phyloP scores from a whole-genome alignment of 495 filamentous ascomycete species.

The Penicillium desertorum region DNA sequence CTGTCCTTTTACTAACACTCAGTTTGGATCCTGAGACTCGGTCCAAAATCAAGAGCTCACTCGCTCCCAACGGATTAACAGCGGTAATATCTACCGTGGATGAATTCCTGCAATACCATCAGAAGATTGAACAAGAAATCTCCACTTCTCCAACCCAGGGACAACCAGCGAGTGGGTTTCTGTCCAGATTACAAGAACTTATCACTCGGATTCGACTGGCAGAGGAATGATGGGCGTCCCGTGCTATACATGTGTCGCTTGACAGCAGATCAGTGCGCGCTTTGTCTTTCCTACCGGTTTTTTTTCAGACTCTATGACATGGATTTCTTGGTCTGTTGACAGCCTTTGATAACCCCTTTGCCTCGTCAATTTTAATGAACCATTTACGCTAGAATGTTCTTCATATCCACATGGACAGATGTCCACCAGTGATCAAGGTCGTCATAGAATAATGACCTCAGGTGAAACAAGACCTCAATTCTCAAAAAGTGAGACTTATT shows the following conservation, averaged over 20 bases:
- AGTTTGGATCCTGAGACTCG: conserved; percentile 59
- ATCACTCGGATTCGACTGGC: conserved; percentile 35
- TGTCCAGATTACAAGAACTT: conserved; percentile 56
- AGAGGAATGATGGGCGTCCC: conserved; percentile 4
- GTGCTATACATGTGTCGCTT: not conserved
- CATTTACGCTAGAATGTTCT: not conserved
- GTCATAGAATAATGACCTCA: not conserved
- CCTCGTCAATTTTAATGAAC: not conserved
- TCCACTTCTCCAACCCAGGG: conserved; percentile 22
- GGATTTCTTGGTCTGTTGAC: conserved; percentile 3
- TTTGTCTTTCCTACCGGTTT: not conserved
- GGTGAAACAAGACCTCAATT: not conserved
- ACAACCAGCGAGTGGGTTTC: conserved; percentile 51
- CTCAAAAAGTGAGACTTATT: not conserved
- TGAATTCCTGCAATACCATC: conserved; percentile 79
- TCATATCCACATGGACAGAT: not conserved
- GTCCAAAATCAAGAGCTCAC: conserved; percentile 46
- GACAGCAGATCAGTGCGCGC: not conserved
- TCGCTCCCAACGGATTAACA: conserved; percentile 60
- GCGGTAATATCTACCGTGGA: conserved; percentile 73
- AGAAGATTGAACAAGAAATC: conserved; percentile 61
- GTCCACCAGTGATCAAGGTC: not conserved
- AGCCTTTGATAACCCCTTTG: conserved; percentile 13
- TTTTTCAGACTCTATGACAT: not conserved
- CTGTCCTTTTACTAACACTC: conserved; percentile 78